Percentiles rank a stretch among this genome's conserved stretches.
phyloP scores from a whole-genome alignment of 192 early-diverging fungal species.

The Lobosporangium transversale region DNA sequence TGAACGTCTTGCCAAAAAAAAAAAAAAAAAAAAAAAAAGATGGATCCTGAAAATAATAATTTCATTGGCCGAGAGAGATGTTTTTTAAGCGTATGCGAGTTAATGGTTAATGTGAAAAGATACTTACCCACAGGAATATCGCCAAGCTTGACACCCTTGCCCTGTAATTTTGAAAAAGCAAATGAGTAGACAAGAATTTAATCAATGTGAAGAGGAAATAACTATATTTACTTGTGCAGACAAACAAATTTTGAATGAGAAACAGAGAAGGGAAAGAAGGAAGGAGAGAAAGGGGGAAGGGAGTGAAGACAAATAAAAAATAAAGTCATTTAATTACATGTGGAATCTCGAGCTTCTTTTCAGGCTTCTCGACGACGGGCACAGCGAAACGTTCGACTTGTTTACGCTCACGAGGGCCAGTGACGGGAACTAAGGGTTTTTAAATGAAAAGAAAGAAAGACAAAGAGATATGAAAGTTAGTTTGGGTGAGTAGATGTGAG shows the following conservation, averaged over 20 bases:
- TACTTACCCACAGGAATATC: constrained; percentile 42
- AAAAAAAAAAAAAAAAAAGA: neutral
- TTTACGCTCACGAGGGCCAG: constrained; percentile 50
- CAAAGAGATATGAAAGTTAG: neutral
- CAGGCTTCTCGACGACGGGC: constrained; percentile 22
- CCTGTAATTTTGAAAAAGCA: constrained; percentile 7
- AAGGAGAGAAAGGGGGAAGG: neutral
- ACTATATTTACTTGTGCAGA: no score
- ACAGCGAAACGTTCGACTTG: constrained; percentile 39
- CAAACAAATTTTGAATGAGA: no score
- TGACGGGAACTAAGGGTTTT: constrained; percentile 31
- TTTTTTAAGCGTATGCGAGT: no score
- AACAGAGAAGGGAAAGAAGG: neutral
- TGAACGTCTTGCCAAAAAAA: no score
- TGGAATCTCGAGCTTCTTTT: constrained; percentile 44
- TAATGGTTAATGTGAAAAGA: no score
- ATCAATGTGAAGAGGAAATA: neutral
- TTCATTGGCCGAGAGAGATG: neutral
- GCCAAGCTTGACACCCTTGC: constrained; percentile 43
- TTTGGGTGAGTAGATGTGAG: no score
- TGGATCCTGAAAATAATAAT: neutral
- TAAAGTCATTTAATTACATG: constrained; percentile 17
- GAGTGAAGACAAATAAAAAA: constrained; percentile 2
- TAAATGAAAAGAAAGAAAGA: neutral
- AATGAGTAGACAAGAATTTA: neutral